These are phyloP conservation scores for Pseudozyma pruni DNA, from an alignment of 1,284 basidiomycete genomes.

Conservation along the genomic window DNA sequence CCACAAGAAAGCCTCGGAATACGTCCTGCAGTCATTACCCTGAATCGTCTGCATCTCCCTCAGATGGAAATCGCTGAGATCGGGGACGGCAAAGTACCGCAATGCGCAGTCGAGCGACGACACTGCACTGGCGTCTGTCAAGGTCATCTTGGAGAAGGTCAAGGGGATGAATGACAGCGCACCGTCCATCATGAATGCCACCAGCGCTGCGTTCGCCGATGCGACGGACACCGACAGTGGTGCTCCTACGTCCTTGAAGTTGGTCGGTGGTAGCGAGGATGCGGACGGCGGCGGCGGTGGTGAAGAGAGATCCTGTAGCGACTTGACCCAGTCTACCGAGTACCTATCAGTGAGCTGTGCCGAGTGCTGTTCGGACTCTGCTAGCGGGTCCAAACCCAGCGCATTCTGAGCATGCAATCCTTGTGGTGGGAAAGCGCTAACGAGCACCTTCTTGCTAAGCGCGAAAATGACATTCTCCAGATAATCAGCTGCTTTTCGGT, in stretches of 20 bases:
- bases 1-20: conserved; percentile 43
- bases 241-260: conserved; percentile 8
- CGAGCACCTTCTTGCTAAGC: conserved; percentile 15
- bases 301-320: conserved; percentile 6
- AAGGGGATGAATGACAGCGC: conserved; percentile 61
- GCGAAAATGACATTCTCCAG: conserved; percentile 32
- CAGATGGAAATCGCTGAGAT: conserved; percentile 49
- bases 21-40: conserved; percentile 52
- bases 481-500: conserved; percentile 15
- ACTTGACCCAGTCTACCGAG: conserved; percentile 47
- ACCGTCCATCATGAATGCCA: conserved; percentile 56
- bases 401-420: conserved; percentile 30
- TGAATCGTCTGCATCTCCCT: conserved; percentile 51
- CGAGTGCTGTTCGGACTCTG: conserved; percentile 27
- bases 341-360: conserved; percentile 25
- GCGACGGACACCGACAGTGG: conserved; percentile 17
- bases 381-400: conserved; percentile 23
- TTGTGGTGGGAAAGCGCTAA: conserved; percentile 20
- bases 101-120: conserved; percentile 60
- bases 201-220: conserved; percentile 27
- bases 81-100: conserved; percentile 54
- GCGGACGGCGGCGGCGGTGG: conserved; percentile 9
- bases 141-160: conserved; percentile 42
- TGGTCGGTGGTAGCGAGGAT: background rate
- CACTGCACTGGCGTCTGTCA: conserved; percentile 43